Conservation (phyloP, 495 filamentous ascomycete genomes). For the Cetradonia linearis region DNA sequence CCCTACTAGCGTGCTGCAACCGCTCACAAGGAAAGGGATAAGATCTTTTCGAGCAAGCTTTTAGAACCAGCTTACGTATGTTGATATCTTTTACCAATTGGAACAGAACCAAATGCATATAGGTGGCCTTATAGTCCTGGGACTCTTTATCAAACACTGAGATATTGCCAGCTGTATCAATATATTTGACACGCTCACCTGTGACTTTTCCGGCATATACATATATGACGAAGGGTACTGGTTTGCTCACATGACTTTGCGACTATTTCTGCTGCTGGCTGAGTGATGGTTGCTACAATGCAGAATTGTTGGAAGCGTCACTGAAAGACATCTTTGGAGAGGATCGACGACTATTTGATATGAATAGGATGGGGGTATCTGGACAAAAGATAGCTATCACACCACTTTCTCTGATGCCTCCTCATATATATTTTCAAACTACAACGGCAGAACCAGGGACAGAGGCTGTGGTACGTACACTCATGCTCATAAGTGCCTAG, state of each 20-base stretch:
- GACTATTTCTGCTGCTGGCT: conserved; percentile 26
- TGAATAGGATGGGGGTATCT: conserved; percentile 8
- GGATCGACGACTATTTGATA: conserved; percentile 26
- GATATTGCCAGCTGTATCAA: conserved; percentile 22
- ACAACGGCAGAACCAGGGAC: conserved; percentile 20
- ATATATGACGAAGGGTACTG: conserved; percentile 14
- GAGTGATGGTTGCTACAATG: conserved; percentile 29
- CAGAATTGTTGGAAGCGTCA: conserved; percentile 23
- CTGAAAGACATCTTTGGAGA: conserved; percentile 27
- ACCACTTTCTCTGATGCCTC: conserved; percentile 24
- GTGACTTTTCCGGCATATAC: conserved; percentile 25
- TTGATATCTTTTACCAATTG: conserved; percentile 6
- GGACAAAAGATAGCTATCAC: conserved; percentile 24
- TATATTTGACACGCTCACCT: conserved; percentile 26
- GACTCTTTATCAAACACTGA: conserved; percentile 26
- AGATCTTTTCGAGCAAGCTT: conserved; percentile 29
- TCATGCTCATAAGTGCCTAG: neutral
- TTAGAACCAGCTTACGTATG: conserved; percentile 31
- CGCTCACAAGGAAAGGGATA: no score
- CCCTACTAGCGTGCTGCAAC: no score
- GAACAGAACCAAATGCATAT: conserved; percentile 16
- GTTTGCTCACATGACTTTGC: conserved; percentile 19
- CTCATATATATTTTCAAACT: conserved; percentile 28
- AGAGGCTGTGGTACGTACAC: neutral
- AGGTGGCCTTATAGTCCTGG: conserved; percentile 30